Conservation (phyloP, 1,139 yeast genomes). For the Diutina neorugosa region DNA sequence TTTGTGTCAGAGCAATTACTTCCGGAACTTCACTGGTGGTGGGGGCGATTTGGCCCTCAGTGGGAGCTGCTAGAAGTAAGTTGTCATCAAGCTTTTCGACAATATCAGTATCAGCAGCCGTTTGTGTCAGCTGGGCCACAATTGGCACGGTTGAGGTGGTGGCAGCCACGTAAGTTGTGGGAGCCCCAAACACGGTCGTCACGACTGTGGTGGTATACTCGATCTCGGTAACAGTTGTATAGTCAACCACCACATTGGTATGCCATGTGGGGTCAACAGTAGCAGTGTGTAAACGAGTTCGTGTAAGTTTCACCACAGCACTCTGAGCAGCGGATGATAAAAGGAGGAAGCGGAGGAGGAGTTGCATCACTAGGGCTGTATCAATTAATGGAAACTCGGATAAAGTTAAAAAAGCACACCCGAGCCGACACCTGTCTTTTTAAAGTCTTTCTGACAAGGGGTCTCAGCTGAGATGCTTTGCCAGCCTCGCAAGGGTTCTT, state of each 20-base stretch:
- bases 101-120: neutral
- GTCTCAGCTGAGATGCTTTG: neutral
- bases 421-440: neutral
- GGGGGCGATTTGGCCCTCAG: neutral
- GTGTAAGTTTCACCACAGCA: conserved; percentile 1
- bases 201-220: neutral
- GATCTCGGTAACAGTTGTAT: neutral
- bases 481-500: neutral
- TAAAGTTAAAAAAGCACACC: neutral
- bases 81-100: neutral
- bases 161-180: neutral
- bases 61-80: neutral
- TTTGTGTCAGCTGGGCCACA: neutral
- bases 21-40: neutral
- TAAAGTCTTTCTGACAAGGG: neutral
- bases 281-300: neutral
- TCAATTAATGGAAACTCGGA: neutral
- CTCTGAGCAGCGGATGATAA: conserved; percentile 1
- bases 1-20: neutral
- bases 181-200: conserved; percentile 1
- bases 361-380: conserved; percentile 4
- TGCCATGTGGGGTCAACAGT: conserved; percentile 1
- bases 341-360: conserved; percentile 1
- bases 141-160: neutral
- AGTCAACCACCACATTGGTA: neutral